Evolutionary conservation across 2,329 filamentous ascomycete genomes (phyloP), one percentile per base, ranked within the genome.

Genomic region (Metarhizium robertsii): DNA sequence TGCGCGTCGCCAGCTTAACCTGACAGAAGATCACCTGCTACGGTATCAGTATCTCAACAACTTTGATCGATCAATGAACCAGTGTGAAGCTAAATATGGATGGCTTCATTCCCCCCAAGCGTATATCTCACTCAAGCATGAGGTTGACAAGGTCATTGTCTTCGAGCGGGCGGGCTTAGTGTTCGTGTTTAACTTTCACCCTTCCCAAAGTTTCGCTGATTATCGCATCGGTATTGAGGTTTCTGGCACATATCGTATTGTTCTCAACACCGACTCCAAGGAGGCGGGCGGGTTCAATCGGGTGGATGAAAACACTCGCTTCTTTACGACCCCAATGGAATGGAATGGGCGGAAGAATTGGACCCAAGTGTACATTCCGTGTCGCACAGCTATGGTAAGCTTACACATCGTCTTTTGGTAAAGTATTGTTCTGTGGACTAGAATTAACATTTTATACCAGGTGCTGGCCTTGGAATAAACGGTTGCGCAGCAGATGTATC

Each of bases 141-240:
- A 97, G 67, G 77, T 73, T 20, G 94, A 99, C 74, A 99, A 97
- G 75, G 86, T 97, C 47, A 84, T 99, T 61, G 92, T 96, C 3
- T 99, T 96, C 69, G 94, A 99, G 76, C 84, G 94, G 36, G 94
- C 85, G 1, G 92, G 92, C 0, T 75, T 96, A 57, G 77, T 99
- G 11, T 99, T 92, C 78, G 80, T 96, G 64, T 97, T 99, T 80
- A 99, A 99, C 74, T 96, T 97, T 79, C 86, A 97, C 68, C 85
- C 89, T 0, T 83, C 81, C 32, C 75, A 86, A 62, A 96, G 90
- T 71, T 99, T 88, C 73, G 86, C 86, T 11, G 94, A 97, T 72
- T 99, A 96, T 70, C 84, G 92, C 42, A 86, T 99, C 50, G 94
- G 94, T 18, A 79, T 99, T 43, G 90, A 97, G 53, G 77, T 83